phyloP scores from a whole-genome alignment of 2,329 filamentous ascomycete genomes.

The Penicillium expansum region DNA sequence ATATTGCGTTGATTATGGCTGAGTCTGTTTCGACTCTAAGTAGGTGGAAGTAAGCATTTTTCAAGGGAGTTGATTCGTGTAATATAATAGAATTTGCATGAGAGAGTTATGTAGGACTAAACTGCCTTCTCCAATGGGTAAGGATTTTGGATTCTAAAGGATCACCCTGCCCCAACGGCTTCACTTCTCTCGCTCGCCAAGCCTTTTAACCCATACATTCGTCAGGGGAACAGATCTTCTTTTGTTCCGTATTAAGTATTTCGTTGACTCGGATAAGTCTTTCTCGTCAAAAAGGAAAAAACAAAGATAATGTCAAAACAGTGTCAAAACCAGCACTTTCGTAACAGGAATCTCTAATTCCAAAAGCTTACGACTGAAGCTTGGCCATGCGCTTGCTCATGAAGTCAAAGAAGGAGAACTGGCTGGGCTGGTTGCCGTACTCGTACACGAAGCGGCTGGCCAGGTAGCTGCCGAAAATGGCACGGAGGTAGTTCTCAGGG shows the following conservation, averaged over 20 bases:
- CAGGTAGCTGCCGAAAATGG: slow-evolving; percentile 94
- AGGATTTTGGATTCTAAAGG: slow-evolving; percentile 1
- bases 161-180: neutral
- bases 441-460: slow-evolving; percentile 96
- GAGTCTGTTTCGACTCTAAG: neutral
- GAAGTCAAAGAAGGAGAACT: slow-evolving; percentile 98
- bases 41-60: neutral
- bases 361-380: slow-evolving; percentile 25
- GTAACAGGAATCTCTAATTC: slow-evolving; percentile 5
- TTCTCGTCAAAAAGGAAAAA: slow-evolving; percentile 2
- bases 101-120: neutral
- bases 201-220: slow-evolving; percentile 13
- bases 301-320: neutral
- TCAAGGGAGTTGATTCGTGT: neutral
- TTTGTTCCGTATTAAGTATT: slow-evolving; percentile 12
- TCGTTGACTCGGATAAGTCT: slow-evolving; percentile 2
- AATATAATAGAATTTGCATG: neutral
- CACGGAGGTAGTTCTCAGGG: slow-evolving; percentile 84
- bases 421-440: slow-evolving; percentile 85
- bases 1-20: slow-evolving; percentile 21
- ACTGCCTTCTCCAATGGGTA: neutral
- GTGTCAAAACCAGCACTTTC: neutral
- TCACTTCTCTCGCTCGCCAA: neutral
- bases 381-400: slow-evolving; percentile 40
- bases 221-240: slow-evolving; percentile 9